Evolutionary conservation across 176 grass and related monocot species (phyloP).

Genomic region (Triticum turgidum): DNA sequence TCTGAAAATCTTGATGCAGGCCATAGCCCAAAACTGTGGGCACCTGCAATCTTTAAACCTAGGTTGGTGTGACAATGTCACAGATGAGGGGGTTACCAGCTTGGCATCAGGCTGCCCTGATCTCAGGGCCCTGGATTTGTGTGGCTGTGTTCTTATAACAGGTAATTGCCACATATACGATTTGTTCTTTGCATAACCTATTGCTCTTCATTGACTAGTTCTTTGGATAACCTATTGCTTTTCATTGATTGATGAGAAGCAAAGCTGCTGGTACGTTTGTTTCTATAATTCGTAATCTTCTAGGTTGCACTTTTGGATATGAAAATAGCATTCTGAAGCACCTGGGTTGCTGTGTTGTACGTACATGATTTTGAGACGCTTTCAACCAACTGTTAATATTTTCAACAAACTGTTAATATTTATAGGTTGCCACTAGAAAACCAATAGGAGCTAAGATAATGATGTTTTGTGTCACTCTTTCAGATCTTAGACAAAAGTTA

Average conservation of each 20-base stretch:
- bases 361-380: not conserved
- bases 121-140: constrained; percentile 75
- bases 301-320: not conserved
- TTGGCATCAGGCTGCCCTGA: constrained; percentile 84
- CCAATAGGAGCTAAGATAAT: not conserved
- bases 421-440: not conserved
- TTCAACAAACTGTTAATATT: not conserved
- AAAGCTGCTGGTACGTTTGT: not conserved
- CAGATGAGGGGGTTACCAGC: constrained; percentile 67
- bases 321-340: not conserved
- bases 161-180: constrained; percentile 38
- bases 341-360: not conserved
- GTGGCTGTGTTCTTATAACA: constrained; percentile 85
- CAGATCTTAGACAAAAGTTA: not conserved
- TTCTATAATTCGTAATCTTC: not conserved
- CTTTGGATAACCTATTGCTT: not conserved
- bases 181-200: not conserved
- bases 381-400: not conserved
- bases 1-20: constrained; percentile 49
- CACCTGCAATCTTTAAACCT: constrained; percentile 68
- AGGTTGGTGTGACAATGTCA: constrained; percentile 75
- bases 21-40: constrained; percentile 56
- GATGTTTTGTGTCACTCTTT: not conserved
- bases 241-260: not conserved
- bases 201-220: not conserved